These are phyloP conservation scores for Magnolia sinica DNA, from an alignment of 164 flowering plant species.

Conservation along the genomic window DNA sequence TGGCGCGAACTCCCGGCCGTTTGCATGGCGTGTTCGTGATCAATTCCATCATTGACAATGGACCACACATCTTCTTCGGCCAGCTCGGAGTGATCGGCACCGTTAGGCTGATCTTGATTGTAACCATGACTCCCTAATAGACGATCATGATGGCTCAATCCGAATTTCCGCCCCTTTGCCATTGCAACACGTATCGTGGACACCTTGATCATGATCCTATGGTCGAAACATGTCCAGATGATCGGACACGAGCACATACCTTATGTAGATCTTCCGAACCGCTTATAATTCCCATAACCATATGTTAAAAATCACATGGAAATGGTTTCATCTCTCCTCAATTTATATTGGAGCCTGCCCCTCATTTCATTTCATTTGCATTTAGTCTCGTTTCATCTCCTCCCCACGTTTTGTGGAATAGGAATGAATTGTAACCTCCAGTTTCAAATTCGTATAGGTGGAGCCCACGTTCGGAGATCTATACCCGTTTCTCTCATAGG, in stretches of 20 bases:
- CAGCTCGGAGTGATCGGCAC: constrained; percentile 21
- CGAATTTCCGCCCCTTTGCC: constrained; percentile 26
- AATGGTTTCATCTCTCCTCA: neutral
- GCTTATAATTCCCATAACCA: neutral
- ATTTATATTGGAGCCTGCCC: constrained; percentile 1
- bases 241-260: neutral
- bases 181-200: constrained; percentile 1
- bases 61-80: constrained; percentile 37
- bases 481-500: too few species aligned
- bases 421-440: neutral
- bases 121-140: constrained; percentile 13
- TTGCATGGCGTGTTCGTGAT: constrained; percentile 2
- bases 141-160: constrained; percentile 18
- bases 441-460: neutral
- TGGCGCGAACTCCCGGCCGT: neutral
- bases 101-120: constrained; percentile 2
- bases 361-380: constrained; percentile 1
- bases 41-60: constrained; percentile 10
- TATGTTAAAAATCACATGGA: neutral
- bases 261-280: neutral
- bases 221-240: too few species aligned
- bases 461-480: neutral
- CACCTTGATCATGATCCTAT: constrained; percentile 3
- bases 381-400: neutral
- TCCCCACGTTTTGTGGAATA: neutral